A percentile compares a stretch with the other conserved stretches of the same genome.
phyloP scores from a whole-genome alignment of 2,329 filamentous ascomycete species.

The Cordyceps tenuipes region DNA sequence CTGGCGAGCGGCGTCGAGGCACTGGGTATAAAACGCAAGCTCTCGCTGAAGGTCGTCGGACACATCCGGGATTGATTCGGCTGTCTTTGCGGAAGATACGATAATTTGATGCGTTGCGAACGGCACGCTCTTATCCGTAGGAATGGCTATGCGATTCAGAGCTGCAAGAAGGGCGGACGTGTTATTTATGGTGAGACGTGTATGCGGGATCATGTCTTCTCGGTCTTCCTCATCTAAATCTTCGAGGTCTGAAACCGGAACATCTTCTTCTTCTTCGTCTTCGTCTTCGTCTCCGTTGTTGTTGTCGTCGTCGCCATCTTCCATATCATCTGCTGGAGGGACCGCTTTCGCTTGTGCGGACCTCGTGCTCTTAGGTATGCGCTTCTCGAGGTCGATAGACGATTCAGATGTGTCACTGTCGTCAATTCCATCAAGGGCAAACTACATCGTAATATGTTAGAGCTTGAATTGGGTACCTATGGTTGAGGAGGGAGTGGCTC shows the following conservation, averaged over 20 bases:
- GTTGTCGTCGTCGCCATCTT: slow-evolving; percentile 47
- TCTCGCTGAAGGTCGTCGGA: slow-evolving; percentile 90
- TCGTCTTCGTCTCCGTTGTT: slow-evolving; percentile 42
- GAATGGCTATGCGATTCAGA: slow-evolving; percentile 66
- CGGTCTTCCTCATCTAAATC: slow-evolving; percentile 70
- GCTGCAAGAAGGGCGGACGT: slow-evolving; percentile 74
- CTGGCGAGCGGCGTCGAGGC: slow-evolving; percentile 65
- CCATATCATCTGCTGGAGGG: slow-evolving; percentile 31
- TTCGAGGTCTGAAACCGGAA: slow-evolving; percentile 80
- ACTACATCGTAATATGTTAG: slow-evolving; percentile 22
- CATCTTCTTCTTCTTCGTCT: slow-evolving; percentile 64
- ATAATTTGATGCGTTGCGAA: slow-evolving; percentile 82
- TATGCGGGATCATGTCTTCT: slow-evolving; percentile 81
- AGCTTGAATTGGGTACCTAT: not conserved
- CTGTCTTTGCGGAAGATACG: slow-evolving; percentile 56
- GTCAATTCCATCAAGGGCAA: slow-evolving; percentile 49
- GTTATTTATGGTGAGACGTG: slow-evolving; percentile 96
- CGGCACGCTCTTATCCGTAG: slow-evolving; percentile 56
- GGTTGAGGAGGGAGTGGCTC: not conserved
- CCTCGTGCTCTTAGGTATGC: slow-evolving; percentile 30
- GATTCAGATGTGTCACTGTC: slow-evolving; percentile 59
- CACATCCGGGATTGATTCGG: slow-evolving; percentile 64
- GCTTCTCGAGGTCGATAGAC: slow-evolving; percentile 64
- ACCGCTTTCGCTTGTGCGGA: slow-evolving; percentile 15
- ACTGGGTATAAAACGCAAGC: slow-evolving; percentile 86